Base-by-base conservation (phyloP, 2,329 filamentous ascomycete genomes). In the Fusarium citri region DNA sequence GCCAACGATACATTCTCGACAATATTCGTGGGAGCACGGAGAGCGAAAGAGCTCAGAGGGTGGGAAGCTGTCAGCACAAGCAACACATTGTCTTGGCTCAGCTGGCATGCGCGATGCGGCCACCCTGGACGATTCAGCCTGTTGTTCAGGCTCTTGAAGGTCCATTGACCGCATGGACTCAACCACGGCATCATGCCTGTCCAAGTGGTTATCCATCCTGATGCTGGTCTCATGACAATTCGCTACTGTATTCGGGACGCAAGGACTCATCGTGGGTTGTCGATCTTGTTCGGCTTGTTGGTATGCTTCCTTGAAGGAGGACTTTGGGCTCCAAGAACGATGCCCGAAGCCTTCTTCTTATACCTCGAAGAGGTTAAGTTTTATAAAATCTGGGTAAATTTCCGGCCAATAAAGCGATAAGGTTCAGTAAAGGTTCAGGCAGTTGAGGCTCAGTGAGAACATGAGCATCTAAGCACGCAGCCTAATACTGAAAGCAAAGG, bases 11-110 rank as follows among this genome's bases (percentile, higher is more conserved):
- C 88, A 90, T 1, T 59, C 69, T 0, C 74, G 76, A 65, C 87
- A 91, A 71, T 88, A 89, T 2, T 81, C 75, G 62, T 90, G 86
- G 0, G 74, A 12, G 74, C 87, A 80, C 25, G 82, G 76, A 0
- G 18, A 7, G 1, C 11, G n/a, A 0, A 9, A 42, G 2, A 66
- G 30, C 0, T 47, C 48, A 8, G 46, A 22, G 8, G 15, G 4
- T 0, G 26, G 10, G 12, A 61, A 60, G 0, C 8, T 12, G 6
- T 70, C 68, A 6, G 16, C 18, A 5, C 66, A 70, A 9, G 46
- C 48, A 2, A 66, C 25, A 15, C 68, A 69, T 15, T 66, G 49
- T 7, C 1, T 14, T 0, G 8, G 48, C 3, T 49, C 6, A 8
- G 42, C 8, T 1, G 50, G 8, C 10, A 41, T 15, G 2, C 49